phyloP scores from a whole-genome alignment of 176 grass and related monocot species.

The Saccharum spontaneum region DNA sequence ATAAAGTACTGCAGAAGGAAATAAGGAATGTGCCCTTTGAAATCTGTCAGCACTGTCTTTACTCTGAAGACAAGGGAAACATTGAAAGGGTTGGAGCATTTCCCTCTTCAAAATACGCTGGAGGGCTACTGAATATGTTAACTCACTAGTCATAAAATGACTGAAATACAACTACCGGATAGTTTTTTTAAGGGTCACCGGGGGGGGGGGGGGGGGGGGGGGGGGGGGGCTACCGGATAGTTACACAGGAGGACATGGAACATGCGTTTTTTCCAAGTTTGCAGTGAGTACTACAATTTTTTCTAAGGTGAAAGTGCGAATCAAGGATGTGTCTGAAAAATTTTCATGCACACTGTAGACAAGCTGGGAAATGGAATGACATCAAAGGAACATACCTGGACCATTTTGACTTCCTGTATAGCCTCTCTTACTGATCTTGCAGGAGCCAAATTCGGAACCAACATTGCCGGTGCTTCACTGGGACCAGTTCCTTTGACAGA shows the following conservation, averaged over 20 bases:
- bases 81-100: neutral
- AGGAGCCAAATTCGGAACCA: conserved; percentile 85
- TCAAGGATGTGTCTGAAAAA: neutral
- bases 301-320: conserved; percentile 9
- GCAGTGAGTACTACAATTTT: neutral
- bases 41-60: neutral
- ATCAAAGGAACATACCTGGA: conserved; percentile 63
- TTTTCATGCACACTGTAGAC: neutral
- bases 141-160: neutral
- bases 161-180: neutral
- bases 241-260: neutral
- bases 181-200: too few relatives aligned
- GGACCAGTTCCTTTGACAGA: conserved; percentile 52
- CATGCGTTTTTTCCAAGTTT: neutral
- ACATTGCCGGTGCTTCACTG: conserved; percentile 64
- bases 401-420: conserved; percentile 97
- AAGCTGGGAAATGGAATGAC: neutral
- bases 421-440: conserved; percentile 75
- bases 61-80: conserved; percentile 1
- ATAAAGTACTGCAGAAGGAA: neutral
- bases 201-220: too few relatives aligned
- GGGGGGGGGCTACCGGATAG: too few relatives aligned
- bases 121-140: neutral
- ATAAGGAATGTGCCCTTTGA: neutral
- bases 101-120: neutral